These are phyloP conservation scores for Penicillium dipodomyicola DNA, from an alignment of 495 filamentous ascomycete genomes.

Conservation along the genomic window DNA sequence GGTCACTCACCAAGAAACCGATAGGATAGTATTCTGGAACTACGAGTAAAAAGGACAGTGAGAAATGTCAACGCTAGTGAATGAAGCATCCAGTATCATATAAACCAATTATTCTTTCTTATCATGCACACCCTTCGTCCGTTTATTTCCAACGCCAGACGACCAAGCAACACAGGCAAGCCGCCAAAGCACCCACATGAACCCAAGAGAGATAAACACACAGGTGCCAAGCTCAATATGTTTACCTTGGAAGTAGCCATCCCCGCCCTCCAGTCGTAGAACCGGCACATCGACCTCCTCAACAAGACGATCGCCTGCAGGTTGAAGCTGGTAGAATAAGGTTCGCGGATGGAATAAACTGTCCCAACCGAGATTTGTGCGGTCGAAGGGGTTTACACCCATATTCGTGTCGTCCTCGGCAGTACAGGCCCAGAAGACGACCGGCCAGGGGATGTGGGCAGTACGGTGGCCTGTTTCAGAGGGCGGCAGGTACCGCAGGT, in stretches of 20 bases:
- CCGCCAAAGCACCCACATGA: slow-evolving; percentile 72
- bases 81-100: neutral
- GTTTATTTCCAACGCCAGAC: slow-evolving; percentile 13
- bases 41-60: neutral
- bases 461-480: slow-evolving; percentile 49
- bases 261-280: slow-evolving; percentile 39
- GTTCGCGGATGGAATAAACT: slow-evolving; percentile 75
- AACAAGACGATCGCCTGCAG: slow-evolving; percentile 50
- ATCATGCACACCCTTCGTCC: slow-evolving; percentile 10
- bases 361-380: slow-evolving; percentile 81
- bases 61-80: neutral
- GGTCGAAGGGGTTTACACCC: slow-evolving; percentile 80
- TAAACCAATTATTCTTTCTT: slow-evolving; percentile 24
- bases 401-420: slow-evolving; percentile 72
- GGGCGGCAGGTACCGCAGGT: slow-evolving; percentile 78
- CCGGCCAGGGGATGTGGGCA: slow-evolving; percentile 63
- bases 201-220: slow-evolving; percentile 64
- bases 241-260: slow-evolving; percentile 51
- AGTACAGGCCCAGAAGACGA: slow-evolving; percentile 90
- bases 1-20: neutral
- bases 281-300: slow-evolving; percentile 73
- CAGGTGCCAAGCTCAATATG: slow-evolving; percentile 72
- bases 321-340: slow-evolving; percentile 82
- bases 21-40: neutral
- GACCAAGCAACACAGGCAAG: slow-evolving; percentile 46